phyloP scores from a whole-genome alignment of 2,329 filamentous ascomycete genomes.

The Neoarthrinium moseri region DNA sequence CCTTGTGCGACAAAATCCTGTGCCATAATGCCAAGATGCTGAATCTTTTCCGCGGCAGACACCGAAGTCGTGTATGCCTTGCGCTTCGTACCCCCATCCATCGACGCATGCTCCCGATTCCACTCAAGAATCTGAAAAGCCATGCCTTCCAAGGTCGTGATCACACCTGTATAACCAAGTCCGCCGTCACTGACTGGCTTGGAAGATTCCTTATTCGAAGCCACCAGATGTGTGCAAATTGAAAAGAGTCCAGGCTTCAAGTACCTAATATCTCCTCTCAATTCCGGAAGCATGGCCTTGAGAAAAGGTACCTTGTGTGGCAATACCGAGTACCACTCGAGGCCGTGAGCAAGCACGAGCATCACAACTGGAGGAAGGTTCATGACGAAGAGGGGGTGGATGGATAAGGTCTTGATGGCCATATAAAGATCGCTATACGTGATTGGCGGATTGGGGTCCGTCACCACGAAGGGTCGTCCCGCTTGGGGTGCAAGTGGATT shows the following conservation, averaged over 20 bases:
- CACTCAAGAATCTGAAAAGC: slow-evolving; percentile 38
- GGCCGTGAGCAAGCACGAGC: slow-evolving; percentile 32
- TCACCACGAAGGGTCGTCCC: slow-evolving; percentile 38
- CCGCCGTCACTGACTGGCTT: slow-evolving; percentile 33
- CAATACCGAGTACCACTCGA: slow-evolving; percentile 35
- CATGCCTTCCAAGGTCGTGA: slow-evolving; percentile 40
- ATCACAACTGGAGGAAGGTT: slow-evolving; percentile 31
- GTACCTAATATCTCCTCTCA: slow-evolving; percentile 32
- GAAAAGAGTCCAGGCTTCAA: slow-evolving; percentile 39
- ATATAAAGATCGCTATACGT: slow-evolving; percentile 34
- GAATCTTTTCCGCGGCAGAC: slow-evolving; percentile 36
- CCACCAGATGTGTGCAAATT: slow-evolving; percentile 38
- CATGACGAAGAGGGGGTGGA: slow-evolving; percentile 32
- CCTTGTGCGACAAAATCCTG: no score
- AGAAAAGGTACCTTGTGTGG: slow-evolving; percentile 25
- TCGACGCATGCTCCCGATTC: slow-evolving; percentile 34
- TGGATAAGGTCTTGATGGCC: slow-evolving; percentile 30
- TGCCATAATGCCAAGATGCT: slow-evolving; percentile 19
- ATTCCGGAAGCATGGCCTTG: slow-evolving; percentile 25
- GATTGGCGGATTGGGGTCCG: slow-evolving; percentile 41
- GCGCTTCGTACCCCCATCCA: slow-evolving; percentile 11
- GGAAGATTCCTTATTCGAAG: slow-evolving; percentile 28
- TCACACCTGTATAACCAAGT: slow-evolving; percentile 35
- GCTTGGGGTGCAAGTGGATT: slow-evolving; percentile 17
- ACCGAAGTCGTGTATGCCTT: slow-evolving; percentile 36